Evolutionary conservation across 1,284 basidiomycete species (phyloP), one percentile per base, ranked within the genome.

Genomic region (Boletus sp.): DNA sequence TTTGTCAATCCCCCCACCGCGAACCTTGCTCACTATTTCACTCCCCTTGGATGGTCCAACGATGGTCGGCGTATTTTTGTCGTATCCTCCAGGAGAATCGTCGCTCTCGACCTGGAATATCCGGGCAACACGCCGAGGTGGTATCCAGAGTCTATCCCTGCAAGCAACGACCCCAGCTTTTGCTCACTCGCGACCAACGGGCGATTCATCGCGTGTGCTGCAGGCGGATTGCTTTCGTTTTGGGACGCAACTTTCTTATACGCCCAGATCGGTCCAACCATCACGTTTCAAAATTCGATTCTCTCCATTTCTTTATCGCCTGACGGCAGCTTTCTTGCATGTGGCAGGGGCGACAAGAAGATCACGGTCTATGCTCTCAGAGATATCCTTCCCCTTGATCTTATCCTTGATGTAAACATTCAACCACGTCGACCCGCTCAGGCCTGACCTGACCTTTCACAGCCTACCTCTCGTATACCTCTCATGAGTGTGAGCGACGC

Each of bases 341-440:
- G 44, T 23, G 52, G 56, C 2, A 41, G 34, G 10, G 17, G 19
- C 2, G 49, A 58, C 26, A 29, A 32, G 14, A 57, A 47, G 25
- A 35, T 56, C 12, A 48, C 22, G 3, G 13, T 56, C 7, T 36
- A 45, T 8, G 29, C 40, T 3, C 52, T 56, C 29, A 46, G 56
- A 16, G 41, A 47, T 19, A 20, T 56, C 20, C 34, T 56, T 8
- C 53, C 52, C 2, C 19, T 56, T n/a, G 5, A 20, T 10, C 1
- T 22, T 20, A 40, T 53, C 23, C 25, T 56, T 17, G 52, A 56
- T 52, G 52, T 53, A 32, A 48, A 22, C 36, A 27, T 19, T 43
- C 22, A 8, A 17, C 22, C 5, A 25, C 16, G 9, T 9, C 22
- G 10, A 1, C 6, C 1, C 4, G 17, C 13, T 12, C 7, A 14